phyloP scores from a whole-genome alignment of 371 early-diverging fungal genomes.

The Actinomortierella wolfii region DNA sequence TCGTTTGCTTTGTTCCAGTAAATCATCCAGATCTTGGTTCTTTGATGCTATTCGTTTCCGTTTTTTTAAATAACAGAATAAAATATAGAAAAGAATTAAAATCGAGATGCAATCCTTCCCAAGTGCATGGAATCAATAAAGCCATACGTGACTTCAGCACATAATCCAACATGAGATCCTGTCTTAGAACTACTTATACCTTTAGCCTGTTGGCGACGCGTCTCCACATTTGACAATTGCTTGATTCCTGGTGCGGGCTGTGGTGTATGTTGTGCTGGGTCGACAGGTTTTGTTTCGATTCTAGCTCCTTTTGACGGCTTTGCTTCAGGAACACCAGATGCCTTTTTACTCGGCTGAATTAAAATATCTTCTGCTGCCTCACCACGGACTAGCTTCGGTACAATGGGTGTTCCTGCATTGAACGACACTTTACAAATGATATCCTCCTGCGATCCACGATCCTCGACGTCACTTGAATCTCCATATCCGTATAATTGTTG shows the following conservation, averaged over 20 bases:
- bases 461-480: too few relatives aligned
- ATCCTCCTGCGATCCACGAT: slow-evolving; percentile 32
- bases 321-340: background rate
- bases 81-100: background rate
- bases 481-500: too few relatives aligned
- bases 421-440: slow-evolving; percentile 36
- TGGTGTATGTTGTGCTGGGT: background rate
- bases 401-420: slow-evolving; percentile 34
- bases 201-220: slow-evolving; percentile 19
- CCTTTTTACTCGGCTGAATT: slow-evolving; percentile 15
- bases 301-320: too few relatives aligned
- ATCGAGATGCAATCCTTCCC: background rate
- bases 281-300: too few relatives aligned
- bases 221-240: background rate
- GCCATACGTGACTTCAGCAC: background rate
- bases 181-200: background rate
- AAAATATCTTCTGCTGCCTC: slow-evolving; percentile 31
- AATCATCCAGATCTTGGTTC: slow-evolving; percentile 35
- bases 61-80: too few relatives aligned
- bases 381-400: slow-evolving; percentile 41
- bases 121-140: background rate
- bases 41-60: slow-evolving; percentile 14
- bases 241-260: slow-evolving; percentile 5
- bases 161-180: background rate
- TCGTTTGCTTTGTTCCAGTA: slow-evolving; percentile 35